Evolutionary conservation across 148 eudicot species (phyloP), one percentile per base, ranked within the genome.

Genomic region (Chenopodium album): DNA sequence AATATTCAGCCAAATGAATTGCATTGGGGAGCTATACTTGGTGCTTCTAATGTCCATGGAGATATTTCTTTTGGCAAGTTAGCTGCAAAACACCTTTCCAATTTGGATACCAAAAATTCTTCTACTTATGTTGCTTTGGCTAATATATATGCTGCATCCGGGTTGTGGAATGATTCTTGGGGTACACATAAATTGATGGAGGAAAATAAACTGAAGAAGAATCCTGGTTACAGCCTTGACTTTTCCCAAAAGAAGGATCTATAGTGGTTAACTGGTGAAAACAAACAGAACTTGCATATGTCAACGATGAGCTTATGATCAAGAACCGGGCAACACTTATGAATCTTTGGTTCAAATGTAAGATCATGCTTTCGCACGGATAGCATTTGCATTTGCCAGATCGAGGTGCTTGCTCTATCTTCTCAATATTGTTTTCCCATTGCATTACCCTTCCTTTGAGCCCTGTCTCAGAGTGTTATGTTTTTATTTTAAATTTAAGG

Each of bases 21-120:
- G 11, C 71, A 77, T 64, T 81, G 82, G 82, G 79, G 85, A 54
- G 78, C 88, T 10, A 81, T 85, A 66, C 88, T 84, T 65, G 86
- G 88, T 74, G 87, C 88, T 75, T 87, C 88, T 79, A 81, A 71
- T 71, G 67, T 75, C 41, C 66, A 85, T 76, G 88, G 88, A 62
- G 83, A 80, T 65, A 34, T 80, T 19, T 78, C 86, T 67, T 32
- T 77, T 37, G 88, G 79, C 20, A 80, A 85, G 78, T 47, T 59
- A 64, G 88, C 77, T 65, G 90, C 83, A 6, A 64, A 76, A 29
- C 82, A 81, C 64, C 86, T 88, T 48, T 50, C 67, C 62, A 32
- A 71, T 68, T 78, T 78, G 56, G 85, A 79, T 74, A 68, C 76
- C 29, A 70, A 78, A 47, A 79, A 66, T 60, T 75, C 81, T 34